A percentile compares a stretch with the other conserved stretches of the same genome.
phyloP scores from a whole-genome alignment of 257 asterid species.

The Eucommia ulmoides region DNA sequence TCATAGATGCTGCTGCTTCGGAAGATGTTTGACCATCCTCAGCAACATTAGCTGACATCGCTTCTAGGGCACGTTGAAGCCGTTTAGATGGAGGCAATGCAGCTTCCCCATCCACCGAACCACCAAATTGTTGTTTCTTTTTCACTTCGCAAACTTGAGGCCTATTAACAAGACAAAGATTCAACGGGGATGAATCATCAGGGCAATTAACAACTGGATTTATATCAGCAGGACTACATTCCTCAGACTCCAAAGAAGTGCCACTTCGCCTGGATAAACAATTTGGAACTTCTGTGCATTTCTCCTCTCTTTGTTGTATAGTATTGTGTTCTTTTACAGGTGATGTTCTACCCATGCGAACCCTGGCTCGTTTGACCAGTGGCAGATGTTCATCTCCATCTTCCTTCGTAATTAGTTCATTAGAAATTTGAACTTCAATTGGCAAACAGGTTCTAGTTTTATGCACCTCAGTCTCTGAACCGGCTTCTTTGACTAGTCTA shows the following conservation, averaged over 20 bases:
- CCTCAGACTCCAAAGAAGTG: constrained; percentile 29
- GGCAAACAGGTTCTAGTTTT: constrained; percentile 29
- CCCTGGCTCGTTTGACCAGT: constrained; percentile 84
- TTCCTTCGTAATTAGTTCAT: constrained; percentile 35
- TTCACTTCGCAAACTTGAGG: constrained; percentile 36
- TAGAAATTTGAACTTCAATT: constrained; percentile 29
- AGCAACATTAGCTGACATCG: constrained; percentile 93
- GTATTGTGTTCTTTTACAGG: constrained; percentile 30
- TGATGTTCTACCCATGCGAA: constrained; percentile 65
- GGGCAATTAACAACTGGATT: constrained; percentile 16
- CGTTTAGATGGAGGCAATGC: constrained; percentile 97
- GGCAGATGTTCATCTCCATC: constrained; percentile 91
- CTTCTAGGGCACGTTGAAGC: constrained; percentile 88
- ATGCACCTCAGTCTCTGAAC: constrained; percentile 17
- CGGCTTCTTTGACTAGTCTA: constrained; percentile 35
- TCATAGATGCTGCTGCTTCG: constrained; percentile 21
- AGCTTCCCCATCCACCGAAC: constrained; percentile 66
- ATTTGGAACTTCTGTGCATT: constrained; percentile 21
- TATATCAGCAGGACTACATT: constrained; percentile 25
- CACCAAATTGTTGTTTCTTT: constrained; percentile 27
- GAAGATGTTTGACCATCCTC: constrained; percentile 40
- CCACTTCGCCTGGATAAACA: constrained; percentile 11
- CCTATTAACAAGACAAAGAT: constrained; percentile 25
- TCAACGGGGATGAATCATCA: constrained; percentile 19
- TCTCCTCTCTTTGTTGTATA: constrained; percentile 37